A percentile compares a stretch with the other conserved stretches of the same genome.
These are phyloP conservation scores for Stipa capillata DNA, from an alignment of 176 grass and related monocot genomes.

Conservation along the genomic window DNA sequence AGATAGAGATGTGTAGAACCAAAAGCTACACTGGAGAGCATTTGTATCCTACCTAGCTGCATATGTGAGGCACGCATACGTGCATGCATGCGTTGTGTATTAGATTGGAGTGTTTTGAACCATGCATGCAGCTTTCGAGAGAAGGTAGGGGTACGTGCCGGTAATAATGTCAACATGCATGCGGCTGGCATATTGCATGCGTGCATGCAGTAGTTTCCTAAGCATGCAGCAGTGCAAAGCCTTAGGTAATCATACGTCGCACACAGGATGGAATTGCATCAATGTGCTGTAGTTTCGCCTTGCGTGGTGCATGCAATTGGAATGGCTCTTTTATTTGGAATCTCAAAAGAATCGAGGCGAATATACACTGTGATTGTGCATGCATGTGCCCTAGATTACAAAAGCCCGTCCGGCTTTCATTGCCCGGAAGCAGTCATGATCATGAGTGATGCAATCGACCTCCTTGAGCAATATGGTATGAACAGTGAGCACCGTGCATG, in stretches of 20 bases:
- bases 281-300: slow-evolving; percentile 5
- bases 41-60: neutral
- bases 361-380: slow-evolving; percentile 1
- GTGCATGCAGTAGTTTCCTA: slow-evolving; percentile 40
- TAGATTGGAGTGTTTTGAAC: neutral
- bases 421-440: neutral
- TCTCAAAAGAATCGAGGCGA: slow-evolving; percentile 7
- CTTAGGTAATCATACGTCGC: slow-evolving; percentile 33
- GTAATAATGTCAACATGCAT: neutral
- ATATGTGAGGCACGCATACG: neutral
- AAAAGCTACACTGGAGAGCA: slow-evolving; percentile 17
- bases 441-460: slow-evolving; percentile 3
- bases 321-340: neutral
- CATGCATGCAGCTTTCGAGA: neutral
- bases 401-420: slow-evolving; percentile 21
- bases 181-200: slow-evolving; percentile 26
- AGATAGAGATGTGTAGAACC: neutral
- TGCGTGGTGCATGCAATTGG: neutral
- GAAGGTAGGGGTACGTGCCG: neutral
- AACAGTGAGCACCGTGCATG: neutral
- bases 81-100: neutral
- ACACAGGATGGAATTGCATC: slow-evolving; percentile 8
- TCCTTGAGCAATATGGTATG: neutral
- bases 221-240: neutral
- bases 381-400: slow-evolving; percentile 23